phyloP scores from a whole-genome alignment of 2,329 filamentous ascomycete genomes.

The Clarireedia monteithiana region DNA sequence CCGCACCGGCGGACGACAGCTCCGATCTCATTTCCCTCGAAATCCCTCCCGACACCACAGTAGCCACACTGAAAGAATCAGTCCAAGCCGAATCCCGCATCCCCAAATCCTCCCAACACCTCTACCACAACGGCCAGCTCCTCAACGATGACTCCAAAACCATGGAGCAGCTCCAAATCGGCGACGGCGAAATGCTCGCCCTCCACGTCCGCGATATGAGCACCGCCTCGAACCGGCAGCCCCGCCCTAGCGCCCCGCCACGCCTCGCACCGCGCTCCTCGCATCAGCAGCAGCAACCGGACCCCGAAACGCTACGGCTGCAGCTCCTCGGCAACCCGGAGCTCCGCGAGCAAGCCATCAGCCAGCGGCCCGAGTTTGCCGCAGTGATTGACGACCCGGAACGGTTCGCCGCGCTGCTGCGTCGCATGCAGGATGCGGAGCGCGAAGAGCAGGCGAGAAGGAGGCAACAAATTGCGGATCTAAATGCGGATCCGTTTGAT shows the following conservation, averaged over 20 bases:
- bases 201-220: conserved; percentile 62
- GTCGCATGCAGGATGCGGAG: conserved; percentile 61
- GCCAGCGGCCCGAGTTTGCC: conserved; percentile 69
- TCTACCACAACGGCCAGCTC: conserved; percentile 84
- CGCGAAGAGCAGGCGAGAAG: conserved; percentile 67
- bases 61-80: conserved; percentile 79
- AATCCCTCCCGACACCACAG: conserved; percentile 71
- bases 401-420: conserved; percentile 67
- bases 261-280: conserved; percentile 8
- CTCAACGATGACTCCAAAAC: conserved; percentile 73
- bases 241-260: conserved; percentile 4
- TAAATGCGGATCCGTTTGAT: conserved; percentile 94
- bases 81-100: conserved; percentile 78
- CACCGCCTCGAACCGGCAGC: conserved; percentile 29
- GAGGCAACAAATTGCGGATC: conserved; percentile 70
- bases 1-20: conserved; percentile 57
- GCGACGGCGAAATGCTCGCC: conserved; percentile 86
- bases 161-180: conserved; percentile 71
- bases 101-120: conserved; percentile 64
- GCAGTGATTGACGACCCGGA: conserved; percentile 66
- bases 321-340: conserved; percentile 74
- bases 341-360: conserved; percentile 61
- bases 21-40: conserved; percentile 72
- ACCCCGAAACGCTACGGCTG: conserved; percentile 76
- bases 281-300: conserved; percentile 36